Percentiles rank a stretch among this genome's conserved stretches.
Conservation (phyloP, 1,284 basidiomycete genomes). For the Sporisorium exsertum region DNA sequence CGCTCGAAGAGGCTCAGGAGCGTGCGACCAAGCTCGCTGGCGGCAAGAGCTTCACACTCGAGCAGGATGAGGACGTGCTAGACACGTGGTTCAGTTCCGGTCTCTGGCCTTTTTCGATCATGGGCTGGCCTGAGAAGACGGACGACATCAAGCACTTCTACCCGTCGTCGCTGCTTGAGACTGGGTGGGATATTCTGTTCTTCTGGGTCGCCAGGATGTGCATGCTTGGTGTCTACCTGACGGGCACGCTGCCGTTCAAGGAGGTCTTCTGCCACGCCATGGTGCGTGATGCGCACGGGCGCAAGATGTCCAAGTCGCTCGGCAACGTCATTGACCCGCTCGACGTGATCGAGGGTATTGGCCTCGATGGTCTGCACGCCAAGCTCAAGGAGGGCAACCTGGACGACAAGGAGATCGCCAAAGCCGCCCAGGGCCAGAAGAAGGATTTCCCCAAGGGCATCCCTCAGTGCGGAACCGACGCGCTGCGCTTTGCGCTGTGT, state of each 20-base stretch:
- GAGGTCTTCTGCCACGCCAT: slow-evolving; percentile 99
- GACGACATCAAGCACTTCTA: slow-evolving; percentile 76
- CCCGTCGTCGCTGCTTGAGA: slow-evolving; percentile 89
- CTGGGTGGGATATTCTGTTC: slow-evolving; percentile 98
- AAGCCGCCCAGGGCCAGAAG: slow-evolving; percentile 95
- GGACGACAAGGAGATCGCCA: slow-evolving; percentile 90
- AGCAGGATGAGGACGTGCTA: slow-evolving; percentile 96
- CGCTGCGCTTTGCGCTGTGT: slow-evolving; percentile 92
- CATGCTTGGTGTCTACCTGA: slow-evolving; percentile 89
- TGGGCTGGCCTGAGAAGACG: slow-evolving; percentile 88
- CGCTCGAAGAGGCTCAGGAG: slow-evolving; percentile 81
- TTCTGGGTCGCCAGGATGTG: slow-evolving; percentile 99
- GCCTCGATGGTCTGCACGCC: slow-evolving; percentile 84
- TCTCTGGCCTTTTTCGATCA: slow-evolving; percentile 96
- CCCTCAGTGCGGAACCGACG: slow-evolving; percentile 97
- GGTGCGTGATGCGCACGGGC: slow-evolving; percentile 97
- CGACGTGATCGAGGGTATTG: slow-evolving; percentile 90
- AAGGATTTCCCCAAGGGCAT: slow-evolving; percentile 99
- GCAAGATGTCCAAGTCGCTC: slow-evolving; percentile 98
- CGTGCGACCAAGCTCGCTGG: slow-evolving; percentile 81
- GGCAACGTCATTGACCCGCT: slow-evolving; percentile 98
- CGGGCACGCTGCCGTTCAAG: slow-evolving; percentile 90
- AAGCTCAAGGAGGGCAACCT: slow-evolving; percentile 92
- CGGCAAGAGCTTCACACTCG: slow-evolving; percentile 78
- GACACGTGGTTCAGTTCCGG: slow-evolving; percentile 99